Percentiles rank a stretch among this genome's conserved stretches.
Evolutionary conservation across 1,139 yeast genomes (phyloP).

Genomic region (Debaryomyces singareniensis): DNA sequence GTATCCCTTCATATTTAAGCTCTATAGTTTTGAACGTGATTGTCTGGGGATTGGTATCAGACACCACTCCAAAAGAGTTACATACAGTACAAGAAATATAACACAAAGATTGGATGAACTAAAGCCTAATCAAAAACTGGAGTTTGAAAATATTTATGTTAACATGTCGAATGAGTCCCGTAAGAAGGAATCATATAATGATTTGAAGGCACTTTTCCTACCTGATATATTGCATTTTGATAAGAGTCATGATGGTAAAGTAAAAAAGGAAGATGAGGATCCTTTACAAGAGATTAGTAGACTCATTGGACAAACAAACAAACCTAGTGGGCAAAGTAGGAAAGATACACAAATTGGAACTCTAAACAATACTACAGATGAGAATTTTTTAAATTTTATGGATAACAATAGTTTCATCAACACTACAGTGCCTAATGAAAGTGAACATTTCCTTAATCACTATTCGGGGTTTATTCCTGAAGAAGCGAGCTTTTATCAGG

Average conservation of each 20-base stretch:
- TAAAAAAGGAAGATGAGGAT: slow-evolving; percentile 18
- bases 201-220: slow-evolving; percentile 36
- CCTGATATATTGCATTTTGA: slow-evolving; percentile 34
- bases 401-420: slow-evolving; percentile 3
- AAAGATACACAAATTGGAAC: slow-evolving; percentile 1
- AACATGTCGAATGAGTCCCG: not conserved
- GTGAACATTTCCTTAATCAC: slow-evolving; percentile 9
- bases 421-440: slow-evolving; percentile 1
- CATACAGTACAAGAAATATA: too few species aligned
- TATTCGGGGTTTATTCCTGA: slow-evolving; percentile 15
- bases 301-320: slow-evolving; percentile 2
- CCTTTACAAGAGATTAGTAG: slow-evolving; percentile 1
- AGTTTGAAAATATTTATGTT: too few species aligned
- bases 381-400: slow-evolving; percentile 3
- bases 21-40: too few species aligned
- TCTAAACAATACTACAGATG: slow-evolving; percentile 5
- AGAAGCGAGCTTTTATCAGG: slow-evolving; percentile 4
- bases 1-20: too few species aligned
- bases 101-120: too few species aligned
- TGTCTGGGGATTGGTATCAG: too few species aligned
- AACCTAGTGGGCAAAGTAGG: not conserved
- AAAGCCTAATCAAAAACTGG: too few species aligned
- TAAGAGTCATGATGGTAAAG: slow-evolving; percentile 6
- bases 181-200: slow-evolving; percentile 27
- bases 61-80: too few species aligned